Evolutionary conservation across 805 yeast genomes (phyloP), one percentile per base, ranked within the genome.

Genomic region (Candida loeiensis): DNA sequence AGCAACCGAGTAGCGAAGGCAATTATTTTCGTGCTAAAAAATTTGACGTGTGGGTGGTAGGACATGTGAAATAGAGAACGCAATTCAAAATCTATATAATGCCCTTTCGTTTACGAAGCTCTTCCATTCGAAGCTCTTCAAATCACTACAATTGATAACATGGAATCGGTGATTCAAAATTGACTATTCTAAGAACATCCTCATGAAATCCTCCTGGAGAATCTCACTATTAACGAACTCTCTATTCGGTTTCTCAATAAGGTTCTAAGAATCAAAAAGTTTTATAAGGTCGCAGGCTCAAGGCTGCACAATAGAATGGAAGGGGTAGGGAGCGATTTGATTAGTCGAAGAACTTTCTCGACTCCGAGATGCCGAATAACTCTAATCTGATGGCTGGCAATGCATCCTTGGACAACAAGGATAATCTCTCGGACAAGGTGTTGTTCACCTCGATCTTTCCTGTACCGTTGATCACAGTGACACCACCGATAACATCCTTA

Each of bases 381-480:
- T 90, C 95, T 47, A 85, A 73, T 69, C 98, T 82, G 48, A 93
- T 80, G 40, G 90, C 95, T 36, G 99, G 99, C 51, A 93, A 77
- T 6, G 96, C 85, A 55, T 80, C 86, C 60, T 85, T 85, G 27
- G 85, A 76, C 54, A 93, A 74, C 46, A 93, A 67, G 55, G 82
- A 77, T 57, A 93, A 79, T 69, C 99, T 86, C 73, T 90, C 97
- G 56, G 89, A 96, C 56, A 93, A 76, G 35, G 99, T 90, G 72
- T 93, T 93, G 67, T 86, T 75, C 41, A 93, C 87, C 53, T 84
- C 90, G 50, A 93, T 89, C 68, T 85, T 87, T 40, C 95, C 95
- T 31, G 76, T 62, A 26, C 76, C 76, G 58, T 85, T 85, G 41
- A 76, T 62, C 35, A 87, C 73, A 34, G 88, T 64, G 28, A 81